Conservation (phyloP, 106 monocot species). For the Apostasia shenzhenica region DNA sequence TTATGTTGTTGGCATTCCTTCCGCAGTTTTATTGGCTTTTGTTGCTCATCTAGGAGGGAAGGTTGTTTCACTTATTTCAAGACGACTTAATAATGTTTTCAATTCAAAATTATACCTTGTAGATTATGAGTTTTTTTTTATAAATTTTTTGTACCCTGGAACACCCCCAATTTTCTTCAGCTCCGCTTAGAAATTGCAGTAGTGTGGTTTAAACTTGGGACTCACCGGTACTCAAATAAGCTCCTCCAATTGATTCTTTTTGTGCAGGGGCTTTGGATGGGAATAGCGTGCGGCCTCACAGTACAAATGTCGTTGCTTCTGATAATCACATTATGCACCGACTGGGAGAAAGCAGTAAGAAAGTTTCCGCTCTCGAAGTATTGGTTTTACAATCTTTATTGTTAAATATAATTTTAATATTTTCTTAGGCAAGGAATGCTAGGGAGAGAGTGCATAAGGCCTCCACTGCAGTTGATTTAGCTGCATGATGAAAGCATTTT, state of each 20-base stretch:
- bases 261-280: conserved; percentile 75
- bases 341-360: conserved; percentile 62
- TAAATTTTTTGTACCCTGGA: too few relatives aligned
- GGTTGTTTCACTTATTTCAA: conserved; percentile 11
- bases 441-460: conserved; percentile 27
- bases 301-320: conserved; percentile 51
- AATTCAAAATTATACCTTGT: background rate
- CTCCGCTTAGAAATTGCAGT: too few relatives aligned
- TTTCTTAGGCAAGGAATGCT: conserved; percentile 31
- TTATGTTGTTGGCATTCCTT: conserved; percentile 69
- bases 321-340: conserved; percentile 25
- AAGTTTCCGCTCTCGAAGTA: too few relatives aligned
- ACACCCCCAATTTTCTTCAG: too few relatives aligned
- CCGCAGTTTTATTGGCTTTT: conserved; percentile 53
- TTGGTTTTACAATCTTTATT: too few relatives aligned
- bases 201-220: background rate
- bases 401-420: too few relatives aligned
- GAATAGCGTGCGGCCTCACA: conserved; percentile 57
- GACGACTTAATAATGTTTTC: background rate
- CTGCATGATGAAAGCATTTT: too few relatives aligned
- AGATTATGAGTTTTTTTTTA: too few relatives aligned
- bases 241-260: background rate
- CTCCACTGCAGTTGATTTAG: conserved; percentile 6
- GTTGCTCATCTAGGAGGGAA: conserved; percentile 51
- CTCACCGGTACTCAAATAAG: background rate